These are phyloP conservation scores for Fraxinus americana DNA, from an alignment of 257 asterid species.

Conservation along the genomic window DNA sequence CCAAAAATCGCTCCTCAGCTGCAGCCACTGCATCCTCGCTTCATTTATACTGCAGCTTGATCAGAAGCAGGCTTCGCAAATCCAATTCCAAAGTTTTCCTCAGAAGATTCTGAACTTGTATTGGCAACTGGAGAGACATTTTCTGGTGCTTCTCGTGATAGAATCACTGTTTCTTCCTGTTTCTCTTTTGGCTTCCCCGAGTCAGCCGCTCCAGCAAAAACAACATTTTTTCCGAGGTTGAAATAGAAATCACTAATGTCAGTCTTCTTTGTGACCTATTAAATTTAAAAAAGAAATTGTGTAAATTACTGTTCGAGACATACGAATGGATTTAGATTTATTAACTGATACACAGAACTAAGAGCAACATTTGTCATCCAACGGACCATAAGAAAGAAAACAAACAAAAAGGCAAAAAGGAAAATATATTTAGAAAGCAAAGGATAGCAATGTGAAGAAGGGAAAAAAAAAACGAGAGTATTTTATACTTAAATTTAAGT, in stretches of 20 bases:
- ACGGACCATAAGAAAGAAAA: not conserved
- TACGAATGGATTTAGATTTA: not conserved
- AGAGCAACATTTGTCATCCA: not conserved
- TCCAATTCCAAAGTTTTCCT: constrained; percentile 32
- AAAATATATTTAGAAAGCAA: not conserved
- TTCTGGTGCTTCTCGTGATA: constrained; percentile 40
- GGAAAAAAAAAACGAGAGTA: not conserved
- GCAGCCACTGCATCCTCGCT: constrained; percentile 54
- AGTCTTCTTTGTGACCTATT: constrained; percentile 80
- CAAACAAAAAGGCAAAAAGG: not conserved
- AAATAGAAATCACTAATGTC: constrained; percentile 85
- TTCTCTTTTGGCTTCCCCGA: constrained; percentile 30
- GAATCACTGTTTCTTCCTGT: constrained; percentile 34
- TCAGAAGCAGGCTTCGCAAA: constrained; percentile 38
- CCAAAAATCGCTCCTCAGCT: constrained; percentile 67
- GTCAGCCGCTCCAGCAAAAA: too few relatives aligned
- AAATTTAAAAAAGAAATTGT: constrained; percentile 10
- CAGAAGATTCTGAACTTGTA: constrained; percentile 30
- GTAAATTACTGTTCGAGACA: constrained; percentile 6
- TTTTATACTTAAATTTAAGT: not conserved
- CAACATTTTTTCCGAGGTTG: constrained; percentile 64
- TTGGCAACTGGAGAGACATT: constrained; percentile 34
- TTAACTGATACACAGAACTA: not conserved
- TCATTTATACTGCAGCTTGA: constrained; percentile 38
- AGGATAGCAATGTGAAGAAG: not conserved